Evolutionary conservation across 1,284 basidiomycete species (phyloP).

Genomic region (Chiua sp.): DNA sequence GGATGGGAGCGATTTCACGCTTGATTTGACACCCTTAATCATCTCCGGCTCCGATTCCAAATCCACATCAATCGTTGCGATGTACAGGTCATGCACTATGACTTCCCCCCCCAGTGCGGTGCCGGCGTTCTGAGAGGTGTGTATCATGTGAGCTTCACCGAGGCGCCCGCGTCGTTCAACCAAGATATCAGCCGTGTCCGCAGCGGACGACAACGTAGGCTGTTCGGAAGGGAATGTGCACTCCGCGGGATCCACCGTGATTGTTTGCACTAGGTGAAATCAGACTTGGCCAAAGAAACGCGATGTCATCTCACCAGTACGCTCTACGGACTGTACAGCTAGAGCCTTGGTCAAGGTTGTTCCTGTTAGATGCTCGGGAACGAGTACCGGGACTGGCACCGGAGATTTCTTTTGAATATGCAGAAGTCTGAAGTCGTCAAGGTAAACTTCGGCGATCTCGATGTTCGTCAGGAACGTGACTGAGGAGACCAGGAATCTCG

Average conservation of each 20-base stretch:
- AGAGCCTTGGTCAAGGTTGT: neutral
- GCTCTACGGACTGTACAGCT: constrained; percentile 15
- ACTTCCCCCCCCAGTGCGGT: neutral
- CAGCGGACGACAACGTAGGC: neutral
- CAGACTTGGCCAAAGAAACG: neutral
- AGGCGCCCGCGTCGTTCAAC: neutral
- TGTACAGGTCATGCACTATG: constrained; percentile 23
- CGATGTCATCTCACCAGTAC: neutral
- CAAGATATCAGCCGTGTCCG: neutral
- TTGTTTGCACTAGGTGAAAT: constrained; percentile 16
- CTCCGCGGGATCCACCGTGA: constrained; percentile 13
- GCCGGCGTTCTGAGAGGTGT: neutral
- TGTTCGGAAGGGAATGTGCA: constrained; percentile 11
- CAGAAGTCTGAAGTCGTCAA: constrained; percentile 79
- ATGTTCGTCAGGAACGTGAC: constrained; percentile 92
- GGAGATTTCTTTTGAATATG: constrained; percentile 62
- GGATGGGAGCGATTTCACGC: constrained; percentile 19
- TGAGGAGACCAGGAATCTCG: constrained; percentile 88
- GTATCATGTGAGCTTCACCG: neutral
- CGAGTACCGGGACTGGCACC: neutral
- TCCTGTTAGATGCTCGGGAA: neutral
- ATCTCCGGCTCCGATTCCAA: constrained; percentile 12
- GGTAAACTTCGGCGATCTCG: constrained; percentile 73
- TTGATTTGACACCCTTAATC: constrained; percentile 11
- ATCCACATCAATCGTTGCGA: constrained; percentile 10